Evolutionary conservation across 176 grass and related monocot species (phyloP), one percentile per base, ranked within the genome.

Genomic region (Paspalum vaginatum): DNA sequence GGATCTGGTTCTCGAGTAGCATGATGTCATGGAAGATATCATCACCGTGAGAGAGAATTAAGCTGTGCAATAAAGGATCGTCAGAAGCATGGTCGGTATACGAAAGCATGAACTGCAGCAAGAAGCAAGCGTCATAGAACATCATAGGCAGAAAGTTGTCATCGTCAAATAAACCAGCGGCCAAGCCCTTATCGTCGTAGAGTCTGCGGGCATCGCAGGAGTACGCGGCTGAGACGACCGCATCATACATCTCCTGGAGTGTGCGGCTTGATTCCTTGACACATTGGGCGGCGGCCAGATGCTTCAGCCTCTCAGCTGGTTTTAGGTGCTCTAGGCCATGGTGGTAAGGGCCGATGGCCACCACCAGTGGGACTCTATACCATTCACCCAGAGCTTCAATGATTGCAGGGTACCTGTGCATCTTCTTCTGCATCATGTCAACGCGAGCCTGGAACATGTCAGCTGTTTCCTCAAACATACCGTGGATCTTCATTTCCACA

Each of bases 291-390:
- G 70, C 70, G 1, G 49, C 26, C 8, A 73, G 26, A 2, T 54
- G 48, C 70, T 73, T 73, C 27, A 55, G 49, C 27, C n/a, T 55
- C 70, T 73, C 70, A 0, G 70, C 27, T 27, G 32, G 0, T 9
- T 10, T 37, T 0, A 73, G 49, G 50, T n/a, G 17, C 1, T 39
- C 51, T 5, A 2, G 17, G 51, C 17, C 7, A 11, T 74, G 32
- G 71, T 74, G 32, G 71, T 56, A 74, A 0, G 71, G 71, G 0
- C 71, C 50, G 32, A 74, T 56, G 17, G 71, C 4, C 32, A 74
- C 71, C 18, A 24, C n/a, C n/a, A n/a, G n/a, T n/a, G n/a, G n/a
- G n/a, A n/a, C n/a, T n/a, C n/a, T n/a, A n/a, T n/a, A n/a, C n/a
- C n/a, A n/a, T n/a, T n/a, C n/a, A n/a, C n/a, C n/a, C n/a, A n/a